Evolutionary conservation across 495 filamentous ascomycete species (phyloP).

Genomic region (Staphylotrichum longicolle): DNA sequence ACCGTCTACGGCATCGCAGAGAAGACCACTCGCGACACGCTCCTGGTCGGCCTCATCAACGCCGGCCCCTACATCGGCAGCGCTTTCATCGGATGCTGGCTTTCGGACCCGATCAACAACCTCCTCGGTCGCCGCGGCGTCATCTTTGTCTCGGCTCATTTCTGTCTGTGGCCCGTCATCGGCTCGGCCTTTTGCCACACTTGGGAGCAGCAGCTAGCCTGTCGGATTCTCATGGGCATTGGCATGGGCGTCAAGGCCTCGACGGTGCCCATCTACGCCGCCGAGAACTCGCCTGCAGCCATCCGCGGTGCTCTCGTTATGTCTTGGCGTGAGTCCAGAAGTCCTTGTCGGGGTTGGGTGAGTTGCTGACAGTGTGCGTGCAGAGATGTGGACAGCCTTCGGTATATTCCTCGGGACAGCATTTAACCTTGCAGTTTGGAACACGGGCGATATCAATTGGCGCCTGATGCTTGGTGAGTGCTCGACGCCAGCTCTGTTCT

Average conservation of each 20-base stretch:
- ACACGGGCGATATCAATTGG: constrained; percentile 61
- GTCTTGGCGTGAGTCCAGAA: constrained; percentile 59
- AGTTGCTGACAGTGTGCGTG: background rate
- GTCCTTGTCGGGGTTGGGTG: background rate
- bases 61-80: constrained; percentile 52
- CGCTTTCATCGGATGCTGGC: constrained; percentile 60
- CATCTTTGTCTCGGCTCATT: constrained; percentile 65
- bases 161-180: constrained; percentile 61
- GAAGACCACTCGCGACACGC: constrained; percentile 47
- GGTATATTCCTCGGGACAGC: constrained; percentile 71
- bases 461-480: constrained; percentile 60
- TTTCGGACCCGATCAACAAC: constrained; percentile 69
- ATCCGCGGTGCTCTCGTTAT: constrained; percentile 81
- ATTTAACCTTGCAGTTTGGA: constrained; percentile 65
- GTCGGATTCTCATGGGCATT: constrained; percentile 65
- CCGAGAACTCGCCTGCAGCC: constrained; percentile 69
- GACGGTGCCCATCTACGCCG: constrained; percentile 71
- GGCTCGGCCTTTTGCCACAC: constrained; percentile 62
- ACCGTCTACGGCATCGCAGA: constrained; percentile 42
- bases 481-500: too few species aligned
- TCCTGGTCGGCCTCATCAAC: constrained; percentile 53
- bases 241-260: constrained; percentile 66
- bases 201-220: constrained; percentile 62
- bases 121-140: constrained; percentile 63
- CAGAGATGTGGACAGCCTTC: constrained; percentile 77